Percentiles rank a stretch among this genome's conserved stretches.
These are phyloP conservation scores for Lobosporangium transversale DNA, from an alignment of 192 early-diverging fungal genomes.

Conservation along the genomic window DNA sequence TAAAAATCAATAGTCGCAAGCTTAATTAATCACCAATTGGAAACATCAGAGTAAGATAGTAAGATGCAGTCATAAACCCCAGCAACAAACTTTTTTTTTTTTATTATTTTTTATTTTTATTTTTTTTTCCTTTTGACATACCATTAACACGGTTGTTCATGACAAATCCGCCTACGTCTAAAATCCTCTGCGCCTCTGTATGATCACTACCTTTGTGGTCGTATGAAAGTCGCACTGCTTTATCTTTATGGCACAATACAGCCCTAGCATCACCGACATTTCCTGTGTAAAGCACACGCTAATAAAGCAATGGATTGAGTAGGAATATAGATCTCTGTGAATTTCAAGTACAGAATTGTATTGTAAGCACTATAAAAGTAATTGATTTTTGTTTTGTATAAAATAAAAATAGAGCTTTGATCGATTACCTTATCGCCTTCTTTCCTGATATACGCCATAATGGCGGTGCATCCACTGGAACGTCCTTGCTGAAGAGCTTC, in stretches of 20 bases:
- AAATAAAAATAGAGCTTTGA: too few relatives aligned
- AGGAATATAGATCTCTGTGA: too few relatives aligned
- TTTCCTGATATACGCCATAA: constrained; percentile 77
- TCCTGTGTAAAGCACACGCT: constrained; percentile 91
- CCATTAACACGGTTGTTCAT: constrained; percentile 99
- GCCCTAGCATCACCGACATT: constrained; percentile 98
- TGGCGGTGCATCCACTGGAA: constrained; percentile 92
- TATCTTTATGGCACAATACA: constrained; percentile 85
- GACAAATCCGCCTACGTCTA: constrained; percentile 94
- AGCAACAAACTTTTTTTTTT: too few relatives aligned
- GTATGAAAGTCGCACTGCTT: constrained; percentile 90
- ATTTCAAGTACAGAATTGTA: too few relatives aligned
- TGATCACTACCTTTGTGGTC: constrained; percentile 98
- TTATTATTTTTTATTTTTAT: background rate
- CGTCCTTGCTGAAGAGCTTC: constrained; percentile 72
- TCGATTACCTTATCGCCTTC: constrained; percentile 41
- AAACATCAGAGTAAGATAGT: too few relatives aligned
- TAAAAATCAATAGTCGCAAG: background rate
- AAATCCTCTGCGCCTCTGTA: constrained; percentile 88
- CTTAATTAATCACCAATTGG: background rate
- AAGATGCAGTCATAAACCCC: too few relatives aligned
- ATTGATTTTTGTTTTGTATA: too few relatives aligned
- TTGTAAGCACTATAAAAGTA: too few relatives aligned
- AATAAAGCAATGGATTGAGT: background rate
- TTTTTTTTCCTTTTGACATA: constrained; percentile 20